A percentile compares a stretch with the other conserved stretches of the same genome.
These are phyloP conservation scores for Magnusiomyces ingens DNA, from an alignment of 1,139 yeast species.

Conservation along the genomic window DNA sequence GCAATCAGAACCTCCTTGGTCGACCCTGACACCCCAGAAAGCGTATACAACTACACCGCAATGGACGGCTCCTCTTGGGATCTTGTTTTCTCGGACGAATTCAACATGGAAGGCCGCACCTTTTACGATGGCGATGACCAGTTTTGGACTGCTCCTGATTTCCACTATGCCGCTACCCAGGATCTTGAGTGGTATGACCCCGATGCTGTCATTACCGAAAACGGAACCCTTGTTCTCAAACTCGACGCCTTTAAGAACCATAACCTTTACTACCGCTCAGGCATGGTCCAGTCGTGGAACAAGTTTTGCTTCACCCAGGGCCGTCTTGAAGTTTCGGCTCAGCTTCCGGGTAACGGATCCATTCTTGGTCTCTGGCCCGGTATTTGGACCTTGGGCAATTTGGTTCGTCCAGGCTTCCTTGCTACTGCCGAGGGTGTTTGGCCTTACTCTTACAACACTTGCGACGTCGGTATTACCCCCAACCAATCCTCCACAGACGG, in stretches of 20 bases:
- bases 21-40: conserved; percentile 73
- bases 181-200: conserved; percentile 90
- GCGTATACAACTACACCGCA: conserved; percentile 42
- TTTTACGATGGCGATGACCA: conserved; percentile 82
- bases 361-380: conserved; percentile 85
- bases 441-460: conserved; percentile 78
- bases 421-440: conserved; percentile 81
- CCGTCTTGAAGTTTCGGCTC: conserved; percentile 57
- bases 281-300: conserved; percentile 84
- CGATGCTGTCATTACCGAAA: conserved; percentile 62
- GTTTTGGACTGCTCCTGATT: conserved; percentile 69
- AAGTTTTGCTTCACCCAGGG: conserved; percentile 78
- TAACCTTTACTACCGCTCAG: conserved; percentile 67
- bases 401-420: conserved; percentile 76
- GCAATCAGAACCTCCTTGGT: conserved; percentile 58
- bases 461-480: conserved; percentile 89
- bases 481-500: conserved; percentile 83
- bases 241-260: conserved; percentile 73
- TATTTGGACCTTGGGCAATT: conserved; percentile 79
- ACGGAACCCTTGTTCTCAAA: conserved; percentile 58
- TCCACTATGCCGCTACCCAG: conserved; percentile 71
- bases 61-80: conserved; percentile 58
- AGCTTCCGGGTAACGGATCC: conserved; percentile 63
- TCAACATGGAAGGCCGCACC: conserved; percentile 74
- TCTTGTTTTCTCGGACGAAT: conserved; percentile 77